Percentiles rank a stretch among this genome's conserved stretches.
Evolutionary conservation across 352 stramenopile species (phyloP).

Genomic region (Globisporangium echinulatum): DNA sequence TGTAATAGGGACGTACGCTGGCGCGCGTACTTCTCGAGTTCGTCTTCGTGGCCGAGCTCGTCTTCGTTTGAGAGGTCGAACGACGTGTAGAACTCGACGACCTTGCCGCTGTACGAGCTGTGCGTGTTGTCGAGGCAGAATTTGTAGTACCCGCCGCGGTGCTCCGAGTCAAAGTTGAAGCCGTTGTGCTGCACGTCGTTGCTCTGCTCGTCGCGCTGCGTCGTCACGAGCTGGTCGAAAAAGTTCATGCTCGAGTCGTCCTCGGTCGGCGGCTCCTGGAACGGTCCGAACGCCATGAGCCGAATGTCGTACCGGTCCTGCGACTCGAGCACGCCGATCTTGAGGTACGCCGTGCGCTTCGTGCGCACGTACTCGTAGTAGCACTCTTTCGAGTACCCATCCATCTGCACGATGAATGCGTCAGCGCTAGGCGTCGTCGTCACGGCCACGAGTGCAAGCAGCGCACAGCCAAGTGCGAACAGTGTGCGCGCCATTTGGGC

Average conservation of each 20-base stretch:
- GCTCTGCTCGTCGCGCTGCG: conserved; percentile 47
- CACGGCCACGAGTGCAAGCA: conserved; percentile 16
- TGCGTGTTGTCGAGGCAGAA: conserved; percentile 81
- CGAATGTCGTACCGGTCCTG: conserved; percentile 69
- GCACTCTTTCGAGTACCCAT: conserved; percentile 50
- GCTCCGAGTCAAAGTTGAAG: conserved; percentile 85
- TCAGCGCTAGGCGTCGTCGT: background rate
- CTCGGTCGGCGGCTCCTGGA: conserved; percentile 35
- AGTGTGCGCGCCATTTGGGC: conserved; percentile 12
- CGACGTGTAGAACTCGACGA: conserved; percentile 78
- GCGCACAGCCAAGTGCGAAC: background rate
- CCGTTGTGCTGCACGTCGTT: conserved; percentile 81
- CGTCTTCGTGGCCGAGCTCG: conserved; percentile 68
- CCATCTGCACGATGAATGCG: conserved; percentile 55
- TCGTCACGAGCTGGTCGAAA: conserved; percentile 71
- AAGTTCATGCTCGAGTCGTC: conserved; percentile 55
- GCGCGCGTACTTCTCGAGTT: conserved; percentile 53
- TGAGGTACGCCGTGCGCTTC: conserved; percentile 81
- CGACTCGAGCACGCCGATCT: conserved; percentile 71
- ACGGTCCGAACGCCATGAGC: conserved; percentile 68
- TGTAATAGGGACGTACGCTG: conserved; percentile 33
- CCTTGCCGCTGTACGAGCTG: conserved; percentile 51
- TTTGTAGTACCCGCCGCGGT: conserved; percentile 81
- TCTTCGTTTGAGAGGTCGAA: conserved; percentile 75
- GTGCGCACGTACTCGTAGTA: conserved; percentile 84